Evolutionary conservation across 2,329 filamentous ascomycete species (phyloP), one percentile per base, ranked within the genome.

Genomic region (Shiraia bambusicola): DNA sequence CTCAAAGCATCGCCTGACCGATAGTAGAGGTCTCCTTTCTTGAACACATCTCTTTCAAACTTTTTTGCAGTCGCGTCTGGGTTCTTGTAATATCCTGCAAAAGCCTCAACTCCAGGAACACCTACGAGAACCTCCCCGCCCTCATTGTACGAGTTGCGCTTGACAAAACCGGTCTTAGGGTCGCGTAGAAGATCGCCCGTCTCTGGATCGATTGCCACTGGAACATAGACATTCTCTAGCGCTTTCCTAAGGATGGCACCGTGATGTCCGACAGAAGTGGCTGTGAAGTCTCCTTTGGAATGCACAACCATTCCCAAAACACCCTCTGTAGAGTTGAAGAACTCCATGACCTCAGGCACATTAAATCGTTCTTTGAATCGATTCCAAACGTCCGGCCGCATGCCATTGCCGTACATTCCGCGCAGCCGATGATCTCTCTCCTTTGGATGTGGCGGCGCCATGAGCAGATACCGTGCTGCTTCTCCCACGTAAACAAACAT

Each of bases 401-500:
- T 72, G 0, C 83, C 83, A 56, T 86, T 86, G 42, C 83, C 83
- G 56, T 76, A 82, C 69, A 84, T 82, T 19, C 71, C 70, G 40
- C 76, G 76, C 7, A 85, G 70, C n/a, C 67, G 65, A 63, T 86
- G 82, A 3, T 76, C 68, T 42, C 69, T 72, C 60, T 86, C 82
- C 7, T 78, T 74, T 0, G 81, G 75, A 9, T 78, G 78, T 0
- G 78, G 76, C 2, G 86, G 83, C 1, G 80, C 79, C 2, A 84
- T 82, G 3, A 89, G 76, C 1, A 90, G 72, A 52, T 89, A 90
- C 0, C 87, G 77, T 12, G 86, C 78, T 0, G 84, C 87, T 63
- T 90, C 87, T 52, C 87, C 87, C 1, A 91, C 86, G 55, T 90
- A 90, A 8, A 86, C 79, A 57, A 90, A 86, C 58, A 80, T 77